Evolutionary conservation across 2,329 filamentous ascomycete genomes (phyloP), one percentile per base, ranked within the genome.

Genomic region (Pseudocercospora fuligena): DNA sequence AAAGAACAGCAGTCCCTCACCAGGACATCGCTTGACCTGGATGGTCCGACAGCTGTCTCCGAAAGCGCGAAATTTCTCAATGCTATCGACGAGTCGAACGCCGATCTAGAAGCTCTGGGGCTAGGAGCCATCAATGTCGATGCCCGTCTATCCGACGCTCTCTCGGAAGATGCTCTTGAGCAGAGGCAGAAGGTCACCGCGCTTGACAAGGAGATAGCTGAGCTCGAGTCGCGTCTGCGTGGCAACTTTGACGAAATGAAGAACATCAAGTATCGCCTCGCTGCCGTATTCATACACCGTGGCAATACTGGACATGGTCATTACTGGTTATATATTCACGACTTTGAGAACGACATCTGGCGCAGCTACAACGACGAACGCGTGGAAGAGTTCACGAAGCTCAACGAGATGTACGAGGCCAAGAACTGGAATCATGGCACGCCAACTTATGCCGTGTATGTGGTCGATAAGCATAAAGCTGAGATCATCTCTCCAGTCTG

Each of bases 321-420:
- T 79, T 99, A 98, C 81, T 97, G 93, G 90, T 93, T 97, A 53
- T 97, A 94, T 86, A 96, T 99, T 70, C 92, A 89, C 75, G 95
- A 98, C 80, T 97, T 97, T 78, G 87, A 90, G 70, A 87, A 88
- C 56, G 82, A 89, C 40, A 83, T 94, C 21, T 99, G 95, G 94
- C 90, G 93, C 65, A 93, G 92, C 75, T 99, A 97, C 83, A 99
- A 99, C 77, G 95, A 99, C 75, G 90, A 90, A 62, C 86, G 85
- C 16, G 93, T 99, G 25, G 89, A 87, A 2, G 88, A 92, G 69
- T 86, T 88, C 27, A 67, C 68, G n/a, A 64, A 67, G 1, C 29
- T 67, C 46, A 82, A 83, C 14, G 87, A 90, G 59, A 92, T 97
- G 47, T 89, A 95, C 70, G 83, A 87, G 68, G 84, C 92, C 58